These are phyloP conservation scores for Puccinia triticina DNA, from an alignment of 1,284 basidiomycete genomes.

Conservation along the genomic window DNA sequence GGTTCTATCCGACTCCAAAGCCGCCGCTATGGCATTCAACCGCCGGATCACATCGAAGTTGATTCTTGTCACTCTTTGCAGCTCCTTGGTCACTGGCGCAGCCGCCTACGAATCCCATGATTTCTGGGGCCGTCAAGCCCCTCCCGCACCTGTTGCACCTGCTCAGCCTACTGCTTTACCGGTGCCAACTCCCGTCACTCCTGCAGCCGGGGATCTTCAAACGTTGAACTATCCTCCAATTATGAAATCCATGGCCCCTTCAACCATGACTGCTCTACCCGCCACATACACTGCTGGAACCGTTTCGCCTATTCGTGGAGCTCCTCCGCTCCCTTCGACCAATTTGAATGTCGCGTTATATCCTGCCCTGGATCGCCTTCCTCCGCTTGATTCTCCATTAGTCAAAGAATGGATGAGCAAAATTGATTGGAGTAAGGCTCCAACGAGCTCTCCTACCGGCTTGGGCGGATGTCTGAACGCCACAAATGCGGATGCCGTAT, in stretches of 20 bases:
- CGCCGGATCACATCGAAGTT: constrained; percentile 6
- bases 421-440: constrained; percentile 62
- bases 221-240: constrained; percentile 38
- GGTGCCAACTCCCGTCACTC: not conserved
- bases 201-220: constrained; percentile 20
- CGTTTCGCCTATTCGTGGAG: constrained; percentile 68
- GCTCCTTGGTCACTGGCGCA: not conserved
- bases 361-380: constrained; percentile 71
- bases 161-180: constrained; percentile 4
- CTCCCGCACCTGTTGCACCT: not conserved
- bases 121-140: constrained; percentile 4
- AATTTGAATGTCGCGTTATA: constrained; percentile 64
- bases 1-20: not conserved
- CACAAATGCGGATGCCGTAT: constrained; percentile 68
- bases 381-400: constrained; percentile 70
- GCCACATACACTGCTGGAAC: constrained; percentile 68
- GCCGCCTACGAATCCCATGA: not conserved
- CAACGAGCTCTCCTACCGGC: constrained; percentile 63
- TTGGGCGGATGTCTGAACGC: constrained; percentile 67
- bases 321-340: constrained; percentile 68
- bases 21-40: not conserved
- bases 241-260: constrained; percentile 60
- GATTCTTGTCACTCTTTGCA: constrained; percentile 20
- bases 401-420: constrained; percentile 75
- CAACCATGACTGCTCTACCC: constrained; percentile 65